Evolutionary conservation across 1,284 basidiomycete species (phyloP).

Genomic region (Puccinia triticina): DNA sequence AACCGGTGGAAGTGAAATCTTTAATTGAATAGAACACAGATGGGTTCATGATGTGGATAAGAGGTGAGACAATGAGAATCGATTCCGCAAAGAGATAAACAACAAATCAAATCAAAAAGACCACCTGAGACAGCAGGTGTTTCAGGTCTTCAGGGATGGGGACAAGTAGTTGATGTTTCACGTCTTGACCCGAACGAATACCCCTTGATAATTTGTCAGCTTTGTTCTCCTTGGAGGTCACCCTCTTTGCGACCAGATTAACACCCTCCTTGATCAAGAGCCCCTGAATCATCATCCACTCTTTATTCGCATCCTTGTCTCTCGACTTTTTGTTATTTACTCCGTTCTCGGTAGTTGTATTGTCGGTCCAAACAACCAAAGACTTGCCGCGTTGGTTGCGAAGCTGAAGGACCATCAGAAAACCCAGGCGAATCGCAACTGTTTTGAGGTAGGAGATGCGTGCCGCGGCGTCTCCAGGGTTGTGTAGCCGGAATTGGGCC

Average conservation of each 20-base stretch:
- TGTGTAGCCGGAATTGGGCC: not conserved
- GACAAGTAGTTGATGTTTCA: not conserved
- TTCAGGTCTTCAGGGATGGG: not conserved
- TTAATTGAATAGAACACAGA: not conserved
- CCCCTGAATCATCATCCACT: too few relatives aligned
- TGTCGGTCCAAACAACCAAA: too few relatives aligned
- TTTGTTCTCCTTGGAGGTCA: too few relatives aligned
- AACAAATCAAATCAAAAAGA: not conserved
- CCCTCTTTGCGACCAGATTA: too few relatives aligned
- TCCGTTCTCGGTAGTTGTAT: too few relatives aligned
- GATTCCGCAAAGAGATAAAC: not conserved
- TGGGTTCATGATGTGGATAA: not conserved
- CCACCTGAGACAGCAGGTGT: not conserved
- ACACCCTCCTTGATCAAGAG: too few relatives aligned
- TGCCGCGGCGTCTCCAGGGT: not conserved
- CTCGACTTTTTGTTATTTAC: too few relatives aligned
- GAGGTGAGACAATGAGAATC: not conserved
- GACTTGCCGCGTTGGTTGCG: not conserved
- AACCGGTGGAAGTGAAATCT: conserved; percentile 15
- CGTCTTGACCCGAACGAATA: too few relatives aligned
- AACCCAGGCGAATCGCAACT: not conserved
- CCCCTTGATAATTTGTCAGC: too few relatives aligned
- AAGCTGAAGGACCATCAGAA: not conserved
- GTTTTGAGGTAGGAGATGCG: conserved; percentile 11
- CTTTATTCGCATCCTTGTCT: too few relatives aligned